Conservation (phyloP, 495 filamentous ascomycete genomes). For the Penicillium flavigenum region DNA sequence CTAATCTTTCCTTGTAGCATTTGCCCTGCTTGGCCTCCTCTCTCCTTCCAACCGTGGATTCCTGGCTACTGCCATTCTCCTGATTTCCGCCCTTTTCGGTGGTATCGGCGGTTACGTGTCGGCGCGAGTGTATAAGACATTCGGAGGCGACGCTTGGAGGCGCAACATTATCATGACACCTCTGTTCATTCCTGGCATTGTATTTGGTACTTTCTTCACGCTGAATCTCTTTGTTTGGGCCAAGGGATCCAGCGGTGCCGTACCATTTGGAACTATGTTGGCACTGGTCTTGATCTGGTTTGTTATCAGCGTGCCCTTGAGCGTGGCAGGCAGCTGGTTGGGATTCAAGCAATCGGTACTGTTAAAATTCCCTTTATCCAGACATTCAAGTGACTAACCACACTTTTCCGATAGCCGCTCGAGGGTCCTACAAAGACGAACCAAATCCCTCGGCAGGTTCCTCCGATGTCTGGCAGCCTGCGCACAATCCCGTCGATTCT, state of each 20-base stretch:
- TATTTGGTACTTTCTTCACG: slow-evolving; percentile 87
- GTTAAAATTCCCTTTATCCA: background rate
- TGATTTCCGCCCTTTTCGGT: slow-evolving; percentile 89
- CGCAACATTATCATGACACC: slow-evolving; percentile 87
- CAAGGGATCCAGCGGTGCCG: slow-evolving; percentile 83
- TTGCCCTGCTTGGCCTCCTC: slow-evolving; percentile 90
- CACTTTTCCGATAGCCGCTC: slow-evolving; percentile 42
- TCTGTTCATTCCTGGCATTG: slow-evolving; percentile 77
- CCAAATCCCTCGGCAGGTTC: slow-evolving; percentile 96
- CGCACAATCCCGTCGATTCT: slow-evolving; percentile 83
- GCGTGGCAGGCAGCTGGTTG: slow-evolving; percentile 86
- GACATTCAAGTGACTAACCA: slow-evolving; percentile 13
- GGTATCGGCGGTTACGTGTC: slow-evolving; percentile 93
- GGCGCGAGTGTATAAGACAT: slow-evolving; percentile 84
- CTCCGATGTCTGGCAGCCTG: slow-evolving; percentile 75
- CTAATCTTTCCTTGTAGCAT: slow-evolving; percentile 45
- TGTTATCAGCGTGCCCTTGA: slow-evolving; percentile 87
- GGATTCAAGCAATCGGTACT: slow-evolving; percentile 69
- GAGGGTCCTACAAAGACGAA: slow-evolving; percentile 88
- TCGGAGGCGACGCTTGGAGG: slow-evolving; percentile 92
- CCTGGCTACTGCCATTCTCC: slow-evolving; percentile 83
- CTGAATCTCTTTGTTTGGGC: slow-evolving; percentile 96
- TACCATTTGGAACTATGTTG: slow-evolving; percentile 96
- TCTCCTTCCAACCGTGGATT: slow-evolving; percentile 94
- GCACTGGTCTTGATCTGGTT: slow-evolving; percentile 94